A percentile compares a stretch with the other conserved stretches of the same genome.
Evolutionary conservation across 352 stramenopile species (phyloP).

Genomic region (Globisporangium cederbergense): DNA sequence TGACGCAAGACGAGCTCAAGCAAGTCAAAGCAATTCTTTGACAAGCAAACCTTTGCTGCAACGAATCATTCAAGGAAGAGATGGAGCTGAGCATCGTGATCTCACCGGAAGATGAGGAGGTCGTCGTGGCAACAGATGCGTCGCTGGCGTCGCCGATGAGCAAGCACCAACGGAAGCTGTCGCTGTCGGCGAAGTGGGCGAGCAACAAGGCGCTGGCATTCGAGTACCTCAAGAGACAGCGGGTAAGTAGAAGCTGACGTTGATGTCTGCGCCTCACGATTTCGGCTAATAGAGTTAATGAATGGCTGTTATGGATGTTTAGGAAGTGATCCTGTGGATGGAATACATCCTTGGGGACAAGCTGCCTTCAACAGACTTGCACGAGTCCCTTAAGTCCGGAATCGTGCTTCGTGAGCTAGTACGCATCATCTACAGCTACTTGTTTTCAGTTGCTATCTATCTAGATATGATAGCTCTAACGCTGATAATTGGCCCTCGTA

Average conservation of each 20-base stretch:
- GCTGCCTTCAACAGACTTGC: constrained; percentile 50
- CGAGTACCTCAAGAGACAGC: constrained; percentile 69
- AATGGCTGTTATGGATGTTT: neutral
- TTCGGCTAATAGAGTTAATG: too few species aligned
- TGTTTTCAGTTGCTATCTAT: neutral
- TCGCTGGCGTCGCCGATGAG: constrained; percentile 53
- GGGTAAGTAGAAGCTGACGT: too few species aligned
- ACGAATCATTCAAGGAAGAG: neutral
- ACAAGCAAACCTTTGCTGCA: neutral
- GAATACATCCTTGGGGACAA: constrained; percentile 60
- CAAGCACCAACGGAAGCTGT: constrained; percentile 66
- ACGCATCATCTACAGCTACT: neutral
- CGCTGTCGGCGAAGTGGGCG: constrained; percentile 72
- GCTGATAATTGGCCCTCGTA: constrained; percentile 11
- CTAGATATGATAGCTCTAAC: too few species aligned
- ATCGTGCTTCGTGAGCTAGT: constrained; percentile 76
- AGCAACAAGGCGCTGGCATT: constrained; percentile 69
- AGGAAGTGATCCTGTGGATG: constrained; percentile 76
- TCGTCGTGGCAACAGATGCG: constrained; percentile 8
- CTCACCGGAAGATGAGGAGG: constrained; percentile 28
- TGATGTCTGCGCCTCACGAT: too few species aligned
- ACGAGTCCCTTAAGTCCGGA: constrained; percentile 65
- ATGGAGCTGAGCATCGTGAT: constrained; percentile 49
- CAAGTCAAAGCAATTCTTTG: neutral
- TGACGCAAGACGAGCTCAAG: neutral